Evolutionary conservation across 1,139 yeast genomes (phyloP), one percentile per base, ranked within the genome.

Genomic region (Blastobotrys persicus): DNA sequence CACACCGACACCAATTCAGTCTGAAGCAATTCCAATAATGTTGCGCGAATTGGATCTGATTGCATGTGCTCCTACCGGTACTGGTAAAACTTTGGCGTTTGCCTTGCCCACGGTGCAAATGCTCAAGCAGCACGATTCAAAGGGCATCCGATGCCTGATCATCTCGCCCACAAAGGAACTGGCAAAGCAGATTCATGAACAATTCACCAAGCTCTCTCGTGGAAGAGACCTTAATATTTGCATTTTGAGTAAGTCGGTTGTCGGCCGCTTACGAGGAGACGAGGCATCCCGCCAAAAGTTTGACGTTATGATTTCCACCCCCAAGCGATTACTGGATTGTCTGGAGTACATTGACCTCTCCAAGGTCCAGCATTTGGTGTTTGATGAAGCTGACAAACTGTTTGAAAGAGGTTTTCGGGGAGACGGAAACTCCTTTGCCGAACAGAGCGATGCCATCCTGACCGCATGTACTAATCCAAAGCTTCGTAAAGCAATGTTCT

Each of bases 321-420:
- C 99, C 2, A 74, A 88, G 60, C 75, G 98, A 60, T 76, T 92
- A 54, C 85, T 92, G 42, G 96, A 89, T 58, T 75, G 88, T 43
- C 79, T 88, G 34, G 88, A 78, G 37, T 66, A 75, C 2, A 59
- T 81, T 33, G 84, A 82, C 59, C 73, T 92, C 46, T 70, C 81
- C 2, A 72, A 72, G 37, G 89, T 91, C 14, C 83, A 84, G 57
- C 84, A 82, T 62, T 71, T 92, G 49, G 78, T 92, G 14, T 81
- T 94, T 59, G 99, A 94, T 74, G 99, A 92, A 71, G 98, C 98
- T 3, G 99, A 94, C 73, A 86, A 88, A 61, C 72, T 94, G 49
- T 88, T 94, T 61, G 98, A 92, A 61, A 35, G 37, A 34, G 44
- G 31, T 2, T 13, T 9, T 20, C 13, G 28, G 4, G 16, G 16